Percentiles rank a stretch among this genome's conserved stretches.
Evolutionary conservation across 164 flowering plant genomes (phyloP).

Genomic region (Annona squamosa): DNA sequence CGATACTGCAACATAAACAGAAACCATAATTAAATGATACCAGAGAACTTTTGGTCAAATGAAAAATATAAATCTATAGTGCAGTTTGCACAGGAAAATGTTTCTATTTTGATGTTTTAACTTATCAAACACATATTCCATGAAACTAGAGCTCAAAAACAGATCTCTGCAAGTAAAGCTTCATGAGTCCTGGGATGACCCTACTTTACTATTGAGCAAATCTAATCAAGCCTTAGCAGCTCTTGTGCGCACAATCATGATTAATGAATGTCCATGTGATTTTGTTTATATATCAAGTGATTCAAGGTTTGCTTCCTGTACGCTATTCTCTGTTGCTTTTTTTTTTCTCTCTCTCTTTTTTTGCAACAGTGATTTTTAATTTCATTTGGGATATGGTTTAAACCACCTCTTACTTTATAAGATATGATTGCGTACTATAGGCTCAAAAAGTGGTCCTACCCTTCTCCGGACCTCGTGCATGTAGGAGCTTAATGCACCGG

Average conservation of each 20-base stretch:
- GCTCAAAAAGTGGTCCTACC: no score
- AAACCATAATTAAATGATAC: no score
- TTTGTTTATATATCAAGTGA: not conserved
- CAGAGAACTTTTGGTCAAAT: not conserved
- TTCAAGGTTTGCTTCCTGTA: not conserved
- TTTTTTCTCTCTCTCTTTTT: not conserved
- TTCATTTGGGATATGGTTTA: no score
- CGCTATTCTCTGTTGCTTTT: not conserved
- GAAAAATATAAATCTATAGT: not conserved
- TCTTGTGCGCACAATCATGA: not conserved
- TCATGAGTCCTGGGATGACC: not conserved
- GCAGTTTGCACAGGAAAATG: not conserved
- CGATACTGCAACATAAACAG: not conserved
- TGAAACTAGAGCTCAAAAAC: not conserved
- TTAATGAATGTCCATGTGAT: not conserved
- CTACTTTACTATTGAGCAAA: no score
- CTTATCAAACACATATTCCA: not conserved
- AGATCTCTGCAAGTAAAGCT: not conserved
- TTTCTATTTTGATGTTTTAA: not conserved
- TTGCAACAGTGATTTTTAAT: not conserved
- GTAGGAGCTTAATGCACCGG: no score
- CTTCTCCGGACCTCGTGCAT: no score
- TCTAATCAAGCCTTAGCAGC: not conserved
- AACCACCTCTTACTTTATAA: no score
- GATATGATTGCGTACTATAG: no score